A percentile compares a stretch with the other conserved stretches of the same genome.
phyloP scores from a whole-genome alignment of 2,329 filamentous ascomycete genomes.

The Claviceps capensis region DNA sequence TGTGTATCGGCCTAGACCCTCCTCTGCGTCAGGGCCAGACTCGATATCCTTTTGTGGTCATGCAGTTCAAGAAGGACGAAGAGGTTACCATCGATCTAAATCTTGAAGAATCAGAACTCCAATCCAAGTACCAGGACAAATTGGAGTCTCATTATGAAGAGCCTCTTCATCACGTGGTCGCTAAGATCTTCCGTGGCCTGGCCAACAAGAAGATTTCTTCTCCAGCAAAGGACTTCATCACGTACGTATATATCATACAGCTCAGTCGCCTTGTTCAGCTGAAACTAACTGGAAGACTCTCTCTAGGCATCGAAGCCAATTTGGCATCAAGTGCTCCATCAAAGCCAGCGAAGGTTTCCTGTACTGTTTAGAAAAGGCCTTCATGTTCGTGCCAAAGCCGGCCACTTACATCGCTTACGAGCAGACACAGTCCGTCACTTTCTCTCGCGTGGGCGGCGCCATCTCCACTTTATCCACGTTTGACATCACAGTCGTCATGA shows the following conservation, averaged over 20 bases:
- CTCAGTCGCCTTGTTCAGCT: too few species aligned
- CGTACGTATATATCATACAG: conserved; percentile 27
- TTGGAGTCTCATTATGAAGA: conserved; percentile 83
- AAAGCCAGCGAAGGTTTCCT: conserved; percentile 97
- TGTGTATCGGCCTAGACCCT: conserved; percentile 87
- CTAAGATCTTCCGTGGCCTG: conserved; percentile 87
- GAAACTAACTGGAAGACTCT: neutral
- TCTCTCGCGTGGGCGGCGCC: conserved; percentile 88
- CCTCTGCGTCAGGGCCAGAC: conserved; percentile 95
- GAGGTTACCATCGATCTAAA: conserved; percentile 95
- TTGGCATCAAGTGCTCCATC: conserved; percentile 98
- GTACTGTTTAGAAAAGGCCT: conserved; percentile 94
- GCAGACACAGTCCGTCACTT: conserved; percentile 79
- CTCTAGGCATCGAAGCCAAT: conserved; percentile 70
- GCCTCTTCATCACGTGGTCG: conserved; percentile 83
- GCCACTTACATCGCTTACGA: conserved; percentile 96
- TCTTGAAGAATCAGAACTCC: conserved; percentile 78
- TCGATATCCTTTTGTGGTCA: conserved; percentile 93
- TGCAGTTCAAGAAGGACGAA: conserved; percentile 97
- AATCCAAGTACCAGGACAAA: conserved; percentile 78
- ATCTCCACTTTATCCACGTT: conserved; percentile 92
- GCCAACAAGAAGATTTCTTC: conserved; percentile 91
- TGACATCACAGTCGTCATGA: conserved; percentile 87
- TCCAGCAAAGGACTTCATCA: conserved; percentile 87
- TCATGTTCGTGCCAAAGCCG: conserved; percentile 98